Percentiles rank a stretch among this genome's conserved stretches.
phyloP scores from a whole-genome alignment of 352 stramenopile species.

The Phytopythium kandeliae region DNA sequence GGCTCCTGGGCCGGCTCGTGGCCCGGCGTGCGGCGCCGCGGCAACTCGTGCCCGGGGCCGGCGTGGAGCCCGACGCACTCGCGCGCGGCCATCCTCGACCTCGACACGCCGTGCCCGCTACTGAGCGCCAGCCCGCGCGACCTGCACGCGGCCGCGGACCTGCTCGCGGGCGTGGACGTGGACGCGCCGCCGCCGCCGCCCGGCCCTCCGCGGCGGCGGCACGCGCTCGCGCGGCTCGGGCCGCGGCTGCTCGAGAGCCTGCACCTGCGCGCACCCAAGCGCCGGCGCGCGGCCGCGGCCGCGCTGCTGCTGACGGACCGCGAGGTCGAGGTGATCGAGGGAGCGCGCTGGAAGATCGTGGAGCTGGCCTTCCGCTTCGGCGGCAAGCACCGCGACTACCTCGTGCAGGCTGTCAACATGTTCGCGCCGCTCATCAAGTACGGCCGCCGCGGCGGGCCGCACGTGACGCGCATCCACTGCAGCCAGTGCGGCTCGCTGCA shows the following conservation, averaged over 20 bases:
- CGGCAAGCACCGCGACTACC: slow-evolving; percentile 76
- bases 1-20: slow-evolving; percentile 9
- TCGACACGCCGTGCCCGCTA: slow-evolving; percentile 1
- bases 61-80: slow-evolving; percentile 15
- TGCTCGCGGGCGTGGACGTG: no score
- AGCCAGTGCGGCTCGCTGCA: slow-evolving; percentile 77
- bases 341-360: slow-evolving; percentile 81
- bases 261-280: slow-evolving; percentile 53
- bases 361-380: slow-evolving; percentile 83
- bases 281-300: slow-evolving; percentile 24
- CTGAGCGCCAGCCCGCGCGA: slow-evolving; percentile 5
- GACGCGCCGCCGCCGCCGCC: slow-evolving; percentile 1
- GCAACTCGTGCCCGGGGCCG: slow-evolving; percentile 58
- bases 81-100: background rate
- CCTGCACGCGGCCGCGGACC: background rate
- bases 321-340: slow-evolving; percentile 73
- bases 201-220: slow-evolving; percentile 30
- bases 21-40: slow-evolving; percentile 27
- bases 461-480: slow-evolving; percentile 71
- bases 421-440: slow-evolving; percentile 81
- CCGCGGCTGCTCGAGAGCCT: slow-evolving; percentile 53
- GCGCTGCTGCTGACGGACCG: slow-evolving; percentile 77
- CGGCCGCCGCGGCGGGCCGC: slow-evolving; percentile 59
- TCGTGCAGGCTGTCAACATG: slow-evolving; percentile 87
- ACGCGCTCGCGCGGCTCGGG: slow-evolving; percentile 46